Conservation (phyloP, 768 basidiomycete genomes). For the Pleurotus tuoliensis region DNA sequence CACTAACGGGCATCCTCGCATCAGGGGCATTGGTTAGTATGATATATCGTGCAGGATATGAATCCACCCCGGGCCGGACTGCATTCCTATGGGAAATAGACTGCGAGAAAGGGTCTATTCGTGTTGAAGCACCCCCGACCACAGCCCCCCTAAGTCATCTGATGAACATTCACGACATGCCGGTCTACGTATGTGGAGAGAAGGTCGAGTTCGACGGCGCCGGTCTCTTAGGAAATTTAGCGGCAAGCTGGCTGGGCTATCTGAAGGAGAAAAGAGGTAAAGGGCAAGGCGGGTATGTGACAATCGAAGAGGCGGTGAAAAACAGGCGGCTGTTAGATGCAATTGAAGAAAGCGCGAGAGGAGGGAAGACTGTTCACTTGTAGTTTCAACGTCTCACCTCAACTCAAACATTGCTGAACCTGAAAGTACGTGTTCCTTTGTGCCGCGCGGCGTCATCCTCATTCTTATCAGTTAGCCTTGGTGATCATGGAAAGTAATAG, state of each 20-base stretch:
- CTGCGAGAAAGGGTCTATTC: neutral
- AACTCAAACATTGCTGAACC: no score
- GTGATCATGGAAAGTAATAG: no score
- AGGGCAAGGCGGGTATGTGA: neutral
- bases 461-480: no score
- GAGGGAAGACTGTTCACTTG: neutral
- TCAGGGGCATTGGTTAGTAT: conserved; percentile 26
- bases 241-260: neutral
- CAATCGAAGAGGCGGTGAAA: neutral
- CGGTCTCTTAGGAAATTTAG: neutral
- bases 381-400: neutral
- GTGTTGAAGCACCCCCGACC: neutral
- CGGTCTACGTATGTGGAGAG: neutral
- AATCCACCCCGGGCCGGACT: neutral
- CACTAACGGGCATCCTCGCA: conserved; percentile 24
- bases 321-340: neutral
- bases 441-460: no score
- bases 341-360: neutral
- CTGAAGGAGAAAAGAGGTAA: neutral
- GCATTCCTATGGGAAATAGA: neutral
- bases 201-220: neutral
- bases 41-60: conserved; percentile 18
- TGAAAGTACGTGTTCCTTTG: no score
- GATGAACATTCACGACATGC: neutral
- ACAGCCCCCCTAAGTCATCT: neutral